Base-by-base conservation (phyloP, 2,329 filamentous ascomycete genomes). In the Colletotrichum higginsianum region DNA sequence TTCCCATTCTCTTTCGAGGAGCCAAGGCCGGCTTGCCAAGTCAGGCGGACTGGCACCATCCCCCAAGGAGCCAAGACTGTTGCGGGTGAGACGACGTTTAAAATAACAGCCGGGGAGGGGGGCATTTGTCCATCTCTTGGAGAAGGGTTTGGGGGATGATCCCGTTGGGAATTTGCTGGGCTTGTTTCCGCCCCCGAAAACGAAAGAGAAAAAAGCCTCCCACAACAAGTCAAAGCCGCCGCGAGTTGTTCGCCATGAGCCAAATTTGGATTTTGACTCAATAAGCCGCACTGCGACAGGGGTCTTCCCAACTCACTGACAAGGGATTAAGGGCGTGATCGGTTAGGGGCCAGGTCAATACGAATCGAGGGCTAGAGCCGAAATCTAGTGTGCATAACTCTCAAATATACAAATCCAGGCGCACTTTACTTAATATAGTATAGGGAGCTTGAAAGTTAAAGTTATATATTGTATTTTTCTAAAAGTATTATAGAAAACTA, bases 11-110 rank as follows among this genome's bases (percentile, higher is more conserved):
- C 38, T 21, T 57, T 71, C n/a, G n/a, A 67, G 42, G 38, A 6
- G 68, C 68, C 64, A 67, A 67, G 64, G 52, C 68, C 64, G 44
- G 40, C 5, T 35, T 47, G 64, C 68, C 57, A 71, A 71, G 68
- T 67, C 57, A 46, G 11, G n/a, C 40, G 21, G 38, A 35, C 57
- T 38, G 26, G 44, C 57, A 46, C 30, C 35, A 40, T 30, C 55
- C 42, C 55, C 58, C 21, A 30, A 50, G 56, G 50, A 26, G 26
- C 26, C 26, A 26, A 26, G 26, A 26, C 26, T 4, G 26, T 26
- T 26, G 26, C 4, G 26, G 44, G 56, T 30, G 16, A 42, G 50
- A 42, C 44, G 49, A 52, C 23, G 52, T 40, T 15, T 26, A 18
- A 16, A 47, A 18, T 12, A 23, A 26, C 38, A 49, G 46, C 26